Conservation (phyloP, 768 basidiomycete genomes). For the Mycena polygramma region DNA sequence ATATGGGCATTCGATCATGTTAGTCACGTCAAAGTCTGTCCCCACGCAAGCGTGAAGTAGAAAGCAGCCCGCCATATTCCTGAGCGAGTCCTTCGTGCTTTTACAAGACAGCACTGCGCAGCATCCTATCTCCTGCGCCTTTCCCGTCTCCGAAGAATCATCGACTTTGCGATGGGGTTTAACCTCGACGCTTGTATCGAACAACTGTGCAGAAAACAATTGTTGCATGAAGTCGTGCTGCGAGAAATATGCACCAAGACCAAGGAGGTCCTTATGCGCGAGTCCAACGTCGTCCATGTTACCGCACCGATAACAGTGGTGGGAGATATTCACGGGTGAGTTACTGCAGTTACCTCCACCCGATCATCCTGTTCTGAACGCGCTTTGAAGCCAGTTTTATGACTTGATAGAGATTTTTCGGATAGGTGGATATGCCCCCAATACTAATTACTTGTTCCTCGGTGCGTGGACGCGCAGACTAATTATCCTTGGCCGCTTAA, state of each 20-base stretch:
- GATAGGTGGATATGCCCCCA: slow-evolving; percentile 96
- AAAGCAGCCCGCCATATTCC: no score
- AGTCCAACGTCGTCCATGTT: slow-evolving; percentile 98
- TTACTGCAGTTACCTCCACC: slow-evolving; percentile 32
- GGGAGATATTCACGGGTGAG: slow-evolving; percentile 99
- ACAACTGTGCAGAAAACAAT: slow-evolving; percentile 90
- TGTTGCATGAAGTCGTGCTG: slow-evolving; percentile 93
- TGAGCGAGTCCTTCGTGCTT: no score
- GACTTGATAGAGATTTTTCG: slow-evolving; percentile 99
- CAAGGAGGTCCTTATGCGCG: slow-evolving; percentile 98
- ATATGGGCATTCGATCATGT: background rate
- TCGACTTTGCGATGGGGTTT: slow-evolving; percentile 66
- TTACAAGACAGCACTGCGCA: no score
- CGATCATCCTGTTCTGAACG: slow-evolving; percentile 46
- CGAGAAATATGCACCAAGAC: slow-evolving; percentile 99
- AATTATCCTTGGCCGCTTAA: background rate
- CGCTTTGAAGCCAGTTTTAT: slow-evolving; percentile 91
- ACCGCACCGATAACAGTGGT: slow-evolving; percentile 98
- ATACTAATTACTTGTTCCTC: slow-evolving; percentile 98
- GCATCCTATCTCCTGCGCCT: no score
- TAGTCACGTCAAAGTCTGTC: background rate
- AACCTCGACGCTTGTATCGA: slow-evolving; percentile 97
- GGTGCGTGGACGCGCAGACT: slow-evolving; percentile 65
- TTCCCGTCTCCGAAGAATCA: no score
- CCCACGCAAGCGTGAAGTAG: no score